Evolutionary conservation across 495 filamentous ascomycete species (phyloP).

Genomic region (Aspergillus affinis): DNA sequence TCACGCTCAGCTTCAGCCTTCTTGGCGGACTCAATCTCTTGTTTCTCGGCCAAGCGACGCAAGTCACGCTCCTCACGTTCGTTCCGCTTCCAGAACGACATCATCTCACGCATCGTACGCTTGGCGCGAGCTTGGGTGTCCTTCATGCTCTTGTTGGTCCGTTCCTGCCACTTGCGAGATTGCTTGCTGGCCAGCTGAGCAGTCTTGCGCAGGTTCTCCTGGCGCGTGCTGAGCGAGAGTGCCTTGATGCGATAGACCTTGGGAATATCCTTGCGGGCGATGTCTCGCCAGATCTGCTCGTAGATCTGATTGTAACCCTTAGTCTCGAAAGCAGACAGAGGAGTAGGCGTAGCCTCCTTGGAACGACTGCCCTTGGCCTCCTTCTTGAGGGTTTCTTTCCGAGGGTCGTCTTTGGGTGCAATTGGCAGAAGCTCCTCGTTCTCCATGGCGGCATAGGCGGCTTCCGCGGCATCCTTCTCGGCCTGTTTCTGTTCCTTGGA

Average conservation of each 20-base stretch:
- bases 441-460: conserved; percentile 81
- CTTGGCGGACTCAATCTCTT: conserved; percentile 94
- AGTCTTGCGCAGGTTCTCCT: conserved; percentile 94
- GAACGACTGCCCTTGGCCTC: conserved; percentile 57
- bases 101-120: conserved; percentile 98
- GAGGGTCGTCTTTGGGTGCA: conserved; percentile 64
- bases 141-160: conserved; percentile 97
- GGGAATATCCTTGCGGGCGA: conserved; percentile 88
- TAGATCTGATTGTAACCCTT: conserved; percentile 97
- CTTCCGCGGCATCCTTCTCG: conserved; percentile 89
- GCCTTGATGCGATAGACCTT: conserved; percentile 86
- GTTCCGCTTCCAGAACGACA: conserved; percentile 99
- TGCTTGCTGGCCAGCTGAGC: conserved; percentile 97
- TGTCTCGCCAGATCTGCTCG: conserved; percentile 96
- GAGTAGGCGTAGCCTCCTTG: conserved; percentile 62
- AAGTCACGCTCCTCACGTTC: conserved; percentile 95
- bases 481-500: conserved; percentile 96
- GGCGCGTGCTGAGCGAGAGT: conserved; percentile 76
- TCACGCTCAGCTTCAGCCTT: conserved; percentile 96
- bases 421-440: conserved; percentile 70
- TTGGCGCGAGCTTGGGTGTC: conserved; percentile 97
- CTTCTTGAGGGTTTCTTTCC: conserved; percentile 48
- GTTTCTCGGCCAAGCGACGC: conserved; percentile 88
- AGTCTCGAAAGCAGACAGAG: conserved; percentile 64
- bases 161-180: conserved; percentile 92